Percentiles rank a stretch among this genome's conserved stretches.
phyloP scores from a whole-genome alignment of 139 green algal species.

The Tetraselmis striata region DNA sequence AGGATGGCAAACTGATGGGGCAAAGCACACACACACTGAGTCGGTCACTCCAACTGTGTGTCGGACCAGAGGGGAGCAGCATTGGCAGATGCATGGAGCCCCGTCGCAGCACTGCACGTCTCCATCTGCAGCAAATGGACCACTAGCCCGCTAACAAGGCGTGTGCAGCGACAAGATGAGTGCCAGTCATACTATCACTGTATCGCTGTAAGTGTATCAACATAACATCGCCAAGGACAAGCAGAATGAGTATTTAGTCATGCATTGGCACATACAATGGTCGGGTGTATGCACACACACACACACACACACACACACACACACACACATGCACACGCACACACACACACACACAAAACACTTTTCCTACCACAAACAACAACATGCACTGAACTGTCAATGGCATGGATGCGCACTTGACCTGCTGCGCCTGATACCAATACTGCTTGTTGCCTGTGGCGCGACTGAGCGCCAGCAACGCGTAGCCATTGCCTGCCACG shows the following conservation, averaged over 20 bases:
- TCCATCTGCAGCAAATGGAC: too few relatives aligned
- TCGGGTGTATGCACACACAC: neutral
- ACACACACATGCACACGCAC: constrained; percentile 7
- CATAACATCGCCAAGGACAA: too few relatives aligned
- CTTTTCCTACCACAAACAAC: too few relatives aligned
- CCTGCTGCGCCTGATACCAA: constrained; percentile 32
- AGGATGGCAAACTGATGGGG: constrained; percentile 15
- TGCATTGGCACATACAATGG: neutral
- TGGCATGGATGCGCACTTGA: too few relatives aligned
- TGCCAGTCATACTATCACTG: too few relatives aligned
- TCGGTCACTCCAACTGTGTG: neutral
- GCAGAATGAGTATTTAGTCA: too few relatives aligned
- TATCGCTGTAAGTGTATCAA: too few relatives aligned
- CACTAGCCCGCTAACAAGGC: too few relatives aligned
- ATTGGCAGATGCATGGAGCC: neutral
- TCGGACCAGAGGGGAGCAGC: neutral
- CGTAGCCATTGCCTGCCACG: constrained; percentile 52
- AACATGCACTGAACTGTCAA: too few relatives aligned
- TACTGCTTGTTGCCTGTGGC: constrained; percentile 31
- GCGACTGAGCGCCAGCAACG: constrained; percentile 39
- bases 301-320: neutral
- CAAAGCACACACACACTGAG: neutral
- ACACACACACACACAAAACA: constrained; percentile 2
- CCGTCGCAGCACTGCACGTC: too few relatives aligned
- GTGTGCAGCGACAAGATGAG: too few relatives aligned